A percentile compares a stretch with the other conserved stretches of the same genome.
phyloP scores from a whole-genome alignment of 1,139 yeast genomes.

The Citeromyces hawaiiensis region DNA sequence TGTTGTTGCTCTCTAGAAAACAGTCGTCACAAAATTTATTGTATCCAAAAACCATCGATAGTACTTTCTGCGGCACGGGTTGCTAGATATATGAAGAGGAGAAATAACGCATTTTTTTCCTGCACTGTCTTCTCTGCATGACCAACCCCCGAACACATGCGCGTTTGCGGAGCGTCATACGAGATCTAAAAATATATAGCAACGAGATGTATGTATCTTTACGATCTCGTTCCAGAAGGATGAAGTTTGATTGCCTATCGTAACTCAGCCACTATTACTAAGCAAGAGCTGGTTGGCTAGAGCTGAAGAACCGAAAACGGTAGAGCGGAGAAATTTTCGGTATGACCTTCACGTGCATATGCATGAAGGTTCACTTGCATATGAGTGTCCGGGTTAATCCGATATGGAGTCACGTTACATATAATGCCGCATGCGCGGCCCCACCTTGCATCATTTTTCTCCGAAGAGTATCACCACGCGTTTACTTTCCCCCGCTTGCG shows the following conservation, averaged over 20 bases:
- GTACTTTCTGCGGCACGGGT: no score
- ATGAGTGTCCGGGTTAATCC: background rate
- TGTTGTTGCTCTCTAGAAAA: constrained; percentile 11
- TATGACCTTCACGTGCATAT: background rate
- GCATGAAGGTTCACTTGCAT: background rate
- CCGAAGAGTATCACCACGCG: no score
- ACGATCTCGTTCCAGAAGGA: no score
- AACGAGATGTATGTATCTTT: no score
- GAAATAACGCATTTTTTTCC: background rate
- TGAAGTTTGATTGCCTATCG: no score
- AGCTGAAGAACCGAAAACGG: background rate
- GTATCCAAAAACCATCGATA: constrained; percentile 8
- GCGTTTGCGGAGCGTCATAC: background rate
- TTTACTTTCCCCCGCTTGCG: no score
- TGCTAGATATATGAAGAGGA: background rate
- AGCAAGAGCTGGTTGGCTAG: no score
- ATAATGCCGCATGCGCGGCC: background rate
- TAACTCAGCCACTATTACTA: no score
- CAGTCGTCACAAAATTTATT: constrained; percentile 16
- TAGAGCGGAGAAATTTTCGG: background rate
- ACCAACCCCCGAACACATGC: background rate
- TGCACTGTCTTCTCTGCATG: background rate
- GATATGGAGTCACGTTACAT: background rate
- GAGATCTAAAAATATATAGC: background rate
- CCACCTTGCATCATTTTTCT: background rate